phyloP scores from a whole-genome alignment of 139 green algal species.

The Nannochloris sp. region DNA sequence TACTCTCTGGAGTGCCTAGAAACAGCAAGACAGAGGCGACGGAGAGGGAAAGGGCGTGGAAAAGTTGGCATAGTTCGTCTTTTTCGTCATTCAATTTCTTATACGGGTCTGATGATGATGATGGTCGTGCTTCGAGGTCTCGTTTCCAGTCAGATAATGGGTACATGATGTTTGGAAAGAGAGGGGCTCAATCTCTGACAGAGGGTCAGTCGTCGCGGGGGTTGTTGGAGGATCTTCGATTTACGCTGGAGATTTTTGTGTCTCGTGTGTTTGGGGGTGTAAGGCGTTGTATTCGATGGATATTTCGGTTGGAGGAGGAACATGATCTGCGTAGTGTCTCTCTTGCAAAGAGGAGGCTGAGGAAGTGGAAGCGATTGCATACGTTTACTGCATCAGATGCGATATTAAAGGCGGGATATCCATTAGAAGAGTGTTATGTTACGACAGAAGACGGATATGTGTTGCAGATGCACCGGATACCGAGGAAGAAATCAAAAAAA shows the following conservation, averaged over 20 bases:
- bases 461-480: constrained; percentile 75
- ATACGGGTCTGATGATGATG: no score
- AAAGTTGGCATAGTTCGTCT: no score
- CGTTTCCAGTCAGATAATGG: no score
- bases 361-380: constrained; percentile 20
- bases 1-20: no score
- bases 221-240: constrained; percentile 53
- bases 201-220: constrained; percentile 15
- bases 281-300: constrained; percentile 25
- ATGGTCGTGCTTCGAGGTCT: no score
- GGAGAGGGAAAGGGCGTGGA: no score
- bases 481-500: constrained; percentile 35
- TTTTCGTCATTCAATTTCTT: no score
- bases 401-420: constrained; percentile 52
- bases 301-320: constrained; percentile 20
- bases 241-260: constrained; percentile 44
- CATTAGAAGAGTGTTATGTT: constrained; percentile 62
- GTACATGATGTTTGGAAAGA: constrained; percentile 11
- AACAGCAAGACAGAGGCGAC: no score
- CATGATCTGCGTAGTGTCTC: background rate
- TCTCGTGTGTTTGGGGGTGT: constrained; percentile 35
- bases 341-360: background rate
- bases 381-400: constrained; percentile 33
- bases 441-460: constrained; percentile 74
- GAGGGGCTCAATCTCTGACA: background rate